phyloP scores from a whole-genome alignment of 2,329 filamentous ascomycete species.

The Pseudogymnoascus destructans region DNA sequence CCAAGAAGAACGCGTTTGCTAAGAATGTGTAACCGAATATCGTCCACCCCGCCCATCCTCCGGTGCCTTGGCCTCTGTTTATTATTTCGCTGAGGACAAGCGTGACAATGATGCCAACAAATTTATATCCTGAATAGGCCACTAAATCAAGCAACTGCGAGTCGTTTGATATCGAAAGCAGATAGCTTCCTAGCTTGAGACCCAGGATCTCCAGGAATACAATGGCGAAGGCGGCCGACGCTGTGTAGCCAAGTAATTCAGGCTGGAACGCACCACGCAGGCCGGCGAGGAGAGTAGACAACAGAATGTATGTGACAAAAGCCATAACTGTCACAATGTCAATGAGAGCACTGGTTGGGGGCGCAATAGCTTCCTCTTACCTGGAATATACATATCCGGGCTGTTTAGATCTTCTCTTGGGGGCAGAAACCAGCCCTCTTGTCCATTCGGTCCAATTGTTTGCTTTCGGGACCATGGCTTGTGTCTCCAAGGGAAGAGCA shows the following conservation, averaged over 20 bases:
- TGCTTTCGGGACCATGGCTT: conserved; percentile 94
- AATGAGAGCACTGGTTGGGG: background rate
- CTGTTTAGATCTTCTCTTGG: conserved; percentile 94
- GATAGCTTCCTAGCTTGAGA: conserved; percentile 83
- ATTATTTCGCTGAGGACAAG: conserved; percentile 66
- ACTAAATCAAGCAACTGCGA: conserved; percentile 87
- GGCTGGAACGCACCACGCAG: conserved; percentile 86
- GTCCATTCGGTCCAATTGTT: conserved; percentile 53
- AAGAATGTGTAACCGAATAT: conserved; percentile 86
- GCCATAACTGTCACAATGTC: conserved; percentile 56
- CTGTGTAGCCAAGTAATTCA: conserved; percentile 80
- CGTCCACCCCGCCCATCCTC: conserved; percentile 77
- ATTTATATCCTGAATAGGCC: conserved; percentile 97
- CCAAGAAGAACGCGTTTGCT: conserved; percentile 90
- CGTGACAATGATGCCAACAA: conserved; percentile 89
- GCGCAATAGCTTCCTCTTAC: conserved; percentile 24
- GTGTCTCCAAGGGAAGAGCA: conserved; percentile 95
- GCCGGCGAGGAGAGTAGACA: conserved; percentile 82
- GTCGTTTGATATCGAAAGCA: conserved; percentile 85
- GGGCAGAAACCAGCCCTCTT: conserved; percentile 70
- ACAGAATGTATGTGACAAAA: conserved; percentile 89
- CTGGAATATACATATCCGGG: conserved; percentile 97
- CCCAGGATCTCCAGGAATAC: conserved; percentile 81
- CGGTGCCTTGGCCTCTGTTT: conserved; percentile 67
- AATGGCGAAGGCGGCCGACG: conserved; percentile 69